phyloP scores from a whole-genome alignment of 768 basidiomycete genomes.

The Panus rudis region DNA sequence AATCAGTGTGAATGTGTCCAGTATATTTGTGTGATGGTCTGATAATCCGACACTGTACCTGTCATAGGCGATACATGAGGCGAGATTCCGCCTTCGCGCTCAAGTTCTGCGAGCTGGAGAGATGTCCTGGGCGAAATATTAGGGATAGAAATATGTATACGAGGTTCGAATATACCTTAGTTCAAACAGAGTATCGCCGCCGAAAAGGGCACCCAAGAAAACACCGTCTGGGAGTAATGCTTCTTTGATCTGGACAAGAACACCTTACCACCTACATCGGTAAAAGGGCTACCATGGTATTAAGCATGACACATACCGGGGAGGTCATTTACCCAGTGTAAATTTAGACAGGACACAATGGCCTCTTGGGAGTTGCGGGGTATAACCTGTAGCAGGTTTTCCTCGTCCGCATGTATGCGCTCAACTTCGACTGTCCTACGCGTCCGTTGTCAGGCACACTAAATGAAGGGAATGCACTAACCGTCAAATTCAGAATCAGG shows the following conservation, averaged over 20 bases:
- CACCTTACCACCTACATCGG: slow-evolving; percentile 38
- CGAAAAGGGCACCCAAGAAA: slow-evolving; percentile 91
- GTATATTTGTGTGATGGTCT: not conserved
- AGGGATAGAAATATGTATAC: not conserved
- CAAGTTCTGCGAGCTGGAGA: slow-evolving; percentile 88
- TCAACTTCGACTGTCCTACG: slow-evolving; percentile 58
- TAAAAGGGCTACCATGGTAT: not conserved
- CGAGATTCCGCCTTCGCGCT: slow-evolving; percentile 94
- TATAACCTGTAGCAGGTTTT: slow-evolving; percentile 61
- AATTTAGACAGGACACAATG: slow-evolving; percentile 81
- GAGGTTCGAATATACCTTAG: slow-evolving; percentile 45
- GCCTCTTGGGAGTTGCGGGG: slow-evolving; percentile 79
- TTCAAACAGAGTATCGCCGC: slow-evolving; percentile 95
- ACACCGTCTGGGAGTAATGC: slow-evolving; percentile 85
- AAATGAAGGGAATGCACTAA: slow-evolving; percentile 20
- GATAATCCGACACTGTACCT: slow-evolving; percentile 38
- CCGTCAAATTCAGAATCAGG: slow-evolving; percentile 76
- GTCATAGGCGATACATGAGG: slow-evolving; percentile 98
- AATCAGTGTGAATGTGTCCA: not conserved
- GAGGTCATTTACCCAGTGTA: slow-evolving; percentile 98
- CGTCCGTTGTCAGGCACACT: not conserved
- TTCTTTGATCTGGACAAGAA: slow-evolving; percentile 81
- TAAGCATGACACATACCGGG: slow-evolving; percentile 51
- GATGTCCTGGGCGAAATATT: slow-evolving; percentile 55
- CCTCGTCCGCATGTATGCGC: slow-evolving; percentile 79